Base-by-base conservation (phyloP, 177 flowering plant genomes). In the Vitis hybrid region DNA sequence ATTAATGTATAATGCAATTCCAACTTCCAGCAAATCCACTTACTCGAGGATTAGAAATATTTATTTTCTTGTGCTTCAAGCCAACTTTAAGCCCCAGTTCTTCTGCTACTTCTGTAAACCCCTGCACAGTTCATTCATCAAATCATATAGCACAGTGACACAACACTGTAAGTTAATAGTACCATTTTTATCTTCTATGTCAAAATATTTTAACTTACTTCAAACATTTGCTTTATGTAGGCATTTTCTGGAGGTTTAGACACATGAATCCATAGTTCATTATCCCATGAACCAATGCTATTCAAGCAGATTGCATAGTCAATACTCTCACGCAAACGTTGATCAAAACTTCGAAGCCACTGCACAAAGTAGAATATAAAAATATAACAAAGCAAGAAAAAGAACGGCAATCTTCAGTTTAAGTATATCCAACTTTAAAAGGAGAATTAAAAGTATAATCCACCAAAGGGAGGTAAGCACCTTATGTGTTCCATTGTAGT, bases 211-310 rank as follows among this genome's bases (percentile, higher is more conserved):
- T 7, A 24, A 69, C 86, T 77, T 78, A 93, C 99, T 66, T 96
- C 94, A 86, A 85, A 87, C 32, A 93, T 86, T 79, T 93, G 97
- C 75, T 88, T 93, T 62, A 96, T 81, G 74, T 87, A 87, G 49
- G 91, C 94, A 86, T 96, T 96, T 70, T 96, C 99, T 78, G 99
- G 97, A 79, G 99, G 98, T 82, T 96, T 96, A 21, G 99, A 96
- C 56, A 93, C 98, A 81, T 93, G 98, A 75, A 93, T 68, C 89
- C 87, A 93, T 64, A 96, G 70, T 56, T 87, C 84, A 72, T 87
- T 75, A 70, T 87, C 85, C 82, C 76, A 73, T 66, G 95, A 90
- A 32, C 97, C 97, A 81, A 96, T 80, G 75, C 94, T 90, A 82
- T 96, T 92, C 79, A 96, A 88, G 88, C 99, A 93, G 66, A 96